Evolutionary conservation across 805 yeast genomes (phyloP).

Genomic region (Pichia deserticola): DNA sequence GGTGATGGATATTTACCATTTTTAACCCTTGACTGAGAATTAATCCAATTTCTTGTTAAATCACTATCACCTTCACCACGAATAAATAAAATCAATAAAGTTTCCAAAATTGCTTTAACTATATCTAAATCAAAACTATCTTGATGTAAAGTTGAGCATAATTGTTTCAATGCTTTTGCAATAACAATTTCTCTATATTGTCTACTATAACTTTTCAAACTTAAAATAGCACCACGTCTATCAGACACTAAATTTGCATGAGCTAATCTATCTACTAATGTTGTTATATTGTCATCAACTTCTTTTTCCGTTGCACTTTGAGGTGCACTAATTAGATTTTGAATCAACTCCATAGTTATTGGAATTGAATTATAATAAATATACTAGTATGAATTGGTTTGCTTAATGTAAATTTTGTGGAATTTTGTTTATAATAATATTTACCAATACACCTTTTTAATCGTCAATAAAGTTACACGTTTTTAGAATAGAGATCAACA

Average conservation of each 20-base stretch:
- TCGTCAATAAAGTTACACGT: too few species aligned
- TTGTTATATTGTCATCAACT: constrained; percentile 76
- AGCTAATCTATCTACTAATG: constrained; percentile 77
- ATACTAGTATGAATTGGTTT: too few species aligned
- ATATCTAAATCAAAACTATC: constrained; percentile 63
- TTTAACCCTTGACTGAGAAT: constrained; percentile 63
- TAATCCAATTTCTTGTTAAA: constrained; percentile 59
- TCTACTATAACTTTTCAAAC: constrained; percentile 80
- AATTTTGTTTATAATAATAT: neutral
- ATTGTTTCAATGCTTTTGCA: constrained; percentile 73
- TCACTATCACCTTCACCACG: constrained; percentile 56
- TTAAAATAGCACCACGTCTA: constrained; percentile 84
- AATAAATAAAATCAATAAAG: constrained; percentile 72
- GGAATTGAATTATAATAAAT: neutral
- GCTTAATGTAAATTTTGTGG: too few species aligned
- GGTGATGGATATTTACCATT: constrained; percentile 81
- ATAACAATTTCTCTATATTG: constrained; percentile 87
- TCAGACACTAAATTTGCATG: constrained; percentile 80
- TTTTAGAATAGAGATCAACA: too few species aligned
- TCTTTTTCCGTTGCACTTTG: constrained; percentile 28
- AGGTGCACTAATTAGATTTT: constrained; percentile 29
- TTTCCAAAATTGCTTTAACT: constrained; percentile 76
- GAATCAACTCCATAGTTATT: constrained; percentile 26
- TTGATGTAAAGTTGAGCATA: constrained; percentile 55
- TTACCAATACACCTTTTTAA: neutral